Evolutionary conservation across 805 yeast genomes (phyloP).

Genomic region (Candida cerambycidarum): DNA sequence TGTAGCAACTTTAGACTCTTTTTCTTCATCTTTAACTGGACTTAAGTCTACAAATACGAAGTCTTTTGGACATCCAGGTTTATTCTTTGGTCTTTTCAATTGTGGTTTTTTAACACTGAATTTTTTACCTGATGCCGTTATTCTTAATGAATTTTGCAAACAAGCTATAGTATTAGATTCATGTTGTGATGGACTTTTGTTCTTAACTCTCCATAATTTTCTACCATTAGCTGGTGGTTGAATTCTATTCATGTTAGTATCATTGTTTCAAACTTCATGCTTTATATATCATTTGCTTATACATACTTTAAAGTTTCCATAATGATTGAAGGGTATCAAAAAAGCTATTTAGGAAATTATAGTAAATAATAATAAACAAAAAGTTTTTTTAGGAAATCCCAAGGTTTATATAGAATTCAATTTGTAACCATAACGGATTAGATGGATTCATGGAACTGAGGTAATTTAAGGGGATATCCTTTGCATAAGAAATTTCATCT

Average conservation of each 20-base stretch:
- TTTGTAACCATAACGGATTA: not conserved
- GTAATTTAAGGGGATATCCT: not conserved
- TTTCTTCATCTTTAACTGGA: constrained; percentile 34
- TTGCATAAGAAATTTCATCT: constrained; percentile 7
- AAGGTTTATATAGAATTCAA: constrained; percentile 4
- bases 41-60: constrained; percentile 47
- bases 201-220: constrained; percentile 41
- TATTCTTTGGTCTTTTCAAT: constrained; percentile 43
- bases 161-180: constrained; percentile 33
- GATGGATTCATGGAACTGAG: not conserved
- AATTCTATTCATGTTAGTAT: constrained; percentile 12
- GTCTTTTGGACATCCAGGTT: constrained; percentile 46
- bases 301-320: constrained; percentile 11
- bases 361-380: too few species aligned
- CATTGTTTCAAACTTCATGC: too few species aligned
- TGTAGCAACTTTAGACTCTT: constrained; percentile 12
- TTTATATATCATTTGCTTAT: too few species aligned
- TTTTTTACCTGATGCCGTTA: constrained; percentile 38
- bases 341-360: constrained; percentile 2
- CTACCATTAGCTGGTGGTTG: constrained; percentile 46
- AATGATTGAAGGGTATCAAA: constrained; percentile 4
- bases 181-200: constrained; percentile 13
- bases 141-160: constrained; percentile 42
- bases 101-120: constrained; percentile 39
- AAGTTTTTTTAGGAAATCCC: constrained; percentile 2